Percentiles rank a stretch among this genome's conserved stretches.
Evolutionary conservation across 148 eudicot species (phyloP).

Genomic region (Cornus kousa): DNA sequence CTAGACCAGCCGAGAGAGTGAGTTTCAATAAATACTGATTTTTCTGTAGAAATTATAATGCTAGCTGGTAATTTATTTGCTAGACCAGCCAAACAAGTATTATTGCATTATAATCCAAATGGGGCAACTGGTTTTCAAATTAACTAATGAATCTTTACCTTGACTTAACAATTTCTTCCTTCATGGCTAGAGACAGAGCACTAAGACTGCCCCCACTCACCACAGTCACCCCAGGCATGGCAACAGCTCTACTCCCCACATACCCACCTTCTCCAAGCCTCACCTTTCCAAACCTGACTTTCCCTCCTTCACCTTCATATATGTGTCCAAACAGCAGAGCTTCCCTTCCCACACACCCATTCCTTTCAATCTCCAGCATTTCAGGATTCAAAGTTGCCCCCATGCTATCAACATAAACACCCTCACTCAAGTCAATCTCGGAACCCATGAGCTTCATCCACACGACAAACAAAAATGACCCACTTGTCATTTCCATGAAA

Average conservation of each 20-base stretch:
- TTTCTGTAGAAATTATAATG: neutral
- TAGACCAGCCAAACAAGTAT: slow-evolving; percentile 1
- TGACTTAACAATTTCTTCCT: slow-evolving; percentile 37
- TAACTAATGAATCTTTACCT: slow-evolving; percentile 12
- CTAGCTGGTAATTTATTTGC: slow-evolving; percentile 3
- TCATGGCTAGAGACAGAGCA: slow-evolving; percentile 47
- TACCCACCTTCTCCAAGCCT: slow-evolving; percentile 34
- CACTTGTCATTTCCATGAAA: slow-evolving; percentile 38
- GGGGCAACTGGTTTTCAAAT: neutral
- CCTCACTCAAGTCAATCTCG: slow-evolving; percentile 21
- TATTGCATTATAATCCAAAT: neutral
- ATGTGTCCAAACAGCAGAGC: slow-evolving; percentile 45
- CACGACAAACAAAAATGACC: slow-evolving; percentile 29
- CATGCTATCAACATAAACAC: slow-evolving; percentile 40
- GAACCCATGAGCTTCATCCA: slow-evolving; percentile 54
- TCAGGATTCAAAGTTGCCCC: slow-evolving; percentile 46
- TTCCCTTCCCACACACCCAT: slow-evolving; percentile 36
- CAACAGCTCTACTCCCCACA: slow-evolving; percentile 47
- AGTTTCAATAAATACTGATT: neutral
- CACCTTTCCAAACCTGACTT: slow-evolving; percentile 40
- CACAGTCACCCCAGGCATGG: slow-evolving; percentile 43
- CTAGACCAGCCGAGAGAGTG: neutral
- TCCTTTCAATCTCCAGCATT: slow-evolving; percentile 32
- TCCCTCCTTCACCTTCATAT: slow-evolving; percentile 52
- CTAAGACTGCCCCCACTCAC: slow-evolving; percentile 30